Evolutionary conservation across 208 protist species (phyloP), one percentile per base, ranked within the genome.

Genomic region (Leishmania mexicana): DNA sequence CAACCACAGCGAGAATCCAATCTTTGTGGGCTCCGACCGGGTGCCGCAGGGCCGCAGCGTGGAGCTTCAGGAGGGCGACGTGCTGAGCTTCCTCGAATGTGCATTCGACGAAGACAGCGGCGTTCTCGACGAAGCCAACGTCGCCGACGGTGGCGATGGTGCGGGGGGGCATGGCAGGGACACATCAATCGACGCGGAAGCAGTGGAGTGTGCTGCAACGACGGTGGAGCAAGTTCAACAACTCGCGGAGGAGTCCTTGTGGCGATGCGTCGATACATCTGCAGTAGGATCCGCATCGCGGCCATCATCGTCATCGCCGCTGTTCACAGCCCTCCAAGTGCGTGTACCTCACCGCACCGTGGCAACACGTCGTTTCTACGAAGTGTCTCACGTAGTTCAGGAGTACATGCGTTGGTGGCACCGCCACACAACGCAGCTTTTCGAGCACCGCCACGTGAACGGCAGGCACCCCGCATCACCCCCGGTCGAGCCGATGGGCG

Each of bases 71-170:
- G 90, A 95, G 65, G 85, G 89, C n/a, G 94, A 97, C 58, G 83
- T 96, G 38, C 51, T 97, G 0, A 90, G 92, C 8, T 93, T 97
- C 80, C 88, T 97, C 19, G 93, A 96, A 78, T 88, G 87, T 75
- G 89, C 94, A 19, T 95, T 93, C 85, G 93, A 93, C 79, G 81
- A 75, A 11, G 85, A 92, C 51, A 91, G 87, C 76, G 94, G 94
- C 19, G 80, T 94, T 13, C 68, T 97, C 49, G 80, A 88, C 45
- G 76, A 1, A 51, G 76, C 49, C 47, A 53, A 21, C 6, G 8
- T 21, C 74, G 31, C 38, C 65, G 80, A 42, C 70, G 35, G 19
- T 28, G 54, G 35, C 6, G 70, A 13, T 70, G 2, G 67, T 10
- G 54, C 31, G 42, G 73, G 24, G 54, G 57, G 54, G 4, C 54